phyloP scores from a whole-genome alignment of 2,329 filamentous ascomycete species.

The Dothistroma septosporum region DNA sequence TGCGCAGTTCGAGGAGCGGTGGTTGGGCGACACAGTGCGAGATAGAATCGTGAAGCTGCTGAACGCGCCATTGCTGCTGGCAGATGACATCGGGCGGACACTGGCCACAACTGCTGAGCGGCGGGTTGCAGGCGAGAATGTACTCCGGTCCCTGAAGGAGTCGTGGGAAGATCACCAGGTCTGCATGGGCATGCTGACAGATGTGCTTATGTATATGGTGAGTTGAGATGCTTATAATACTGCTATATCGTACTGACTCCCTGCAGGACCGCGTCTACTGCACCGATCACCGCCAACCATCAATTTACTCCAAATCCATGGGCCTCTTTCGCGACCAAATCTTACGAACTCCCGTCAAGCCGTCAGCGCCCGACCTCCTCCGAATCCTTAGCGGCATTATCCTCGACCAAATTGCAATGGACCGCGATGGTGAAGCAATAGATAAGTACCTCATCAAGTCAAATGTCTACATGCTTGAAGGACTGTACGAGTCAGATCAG shows the following conservation, averaged over 20 bases:
- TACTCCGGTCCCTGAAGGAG: constrained; percentile 69
- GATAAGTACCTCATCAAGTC: constrained; percentile 77
- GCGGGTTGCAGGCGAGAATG: constrained; percentile 74
- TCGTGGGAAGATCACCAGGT: constrained; percentile 87
- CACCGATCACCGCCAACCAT: constrained; percentile 65
- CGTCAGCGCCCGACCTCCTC: constrained; percentile 55
- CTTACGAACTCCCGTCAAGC: constrained; percentile 57
- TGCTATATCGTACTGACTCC: constrained; percentile 1
- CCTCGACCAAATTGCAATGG: constrained; percentile 87
- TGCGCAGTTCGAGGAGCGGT: constrained; percentile 72
- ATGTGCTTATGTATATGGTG: constrained; percentile 88
- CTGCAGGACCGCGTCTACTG: constrained; percentile 72
- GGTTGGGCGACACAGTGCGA: constrained; percentile 72
- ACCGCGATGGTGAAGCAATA: constrained; percentile 83
- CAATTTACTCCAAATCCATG: constrained; percentile 81
- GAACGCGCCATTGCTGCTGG: constrained; percentile 60
- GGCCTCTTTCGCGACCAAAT: constrained; percentile 84
- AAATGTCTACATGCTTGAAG: constrained; percentile 84
- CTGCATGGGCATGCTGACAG: constrained; percentile 94
- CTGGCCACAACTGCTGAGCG: constrained; percentile 69
- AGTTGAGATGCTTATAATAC: constrained; percentile 24
- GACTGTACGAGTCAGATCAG: constrained; percentile 74
- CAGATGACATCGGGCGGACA: constrained; percentile 33
- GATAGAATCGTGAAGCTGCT: constrained; percentile 67
- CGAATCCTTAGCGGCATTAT: constrained; percentile 76